Evolutionary conservation across 169 alveolate genomes (phyloP).

Genomic region (Besnoitia besnoiti): DNA sequence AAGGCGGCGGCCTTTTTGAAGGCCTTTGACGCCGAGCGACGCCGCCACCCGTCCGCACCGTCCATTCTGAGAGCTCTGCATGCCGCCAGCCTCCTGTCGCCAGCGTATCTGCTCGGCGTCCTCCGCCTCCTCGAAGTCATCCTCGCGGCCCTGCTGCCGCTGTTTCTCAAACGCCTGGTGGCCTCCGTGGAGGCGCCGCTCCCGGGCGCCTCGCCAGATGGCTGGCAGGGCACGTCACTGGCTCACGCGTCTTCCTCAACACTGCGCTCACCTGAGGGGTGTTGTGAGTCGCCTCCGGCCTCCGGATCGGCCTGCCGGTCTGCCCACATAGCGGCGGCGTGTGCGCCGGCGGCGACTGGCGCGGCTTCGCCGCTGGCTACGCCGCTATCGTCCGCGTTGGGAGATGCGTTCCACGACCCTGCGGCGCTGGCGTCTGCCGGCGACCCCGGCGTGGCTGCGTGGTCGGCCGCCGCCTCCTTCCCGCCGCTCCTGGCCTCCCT

Average conservation of each 20-base stretch:
- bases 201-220: background rate
- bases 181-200: slow-evolving; percentile 40
- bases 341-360: slow-evolving; percentile 22
- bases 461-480: background rate
- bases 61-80: background rate
- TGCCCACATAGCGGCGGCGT: background rate
- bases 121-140: slow-evolving; percentile 45
- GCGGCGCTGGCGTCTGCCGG: background rate
- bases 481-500: background rate
- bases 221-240: background rate
- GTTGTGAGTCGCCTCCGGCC: too few species aligned
- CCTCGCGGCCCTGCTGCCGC: slow-evolving; percentile 38
- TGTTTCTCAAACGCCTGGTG: slow-evolving; percentile 38
- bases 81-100: background rate
- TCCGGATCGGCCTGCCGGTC: background rate
- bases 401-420: background rate
- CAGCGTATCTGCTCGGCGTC: background rate
- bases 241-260: background rate
- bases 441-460: background rate
- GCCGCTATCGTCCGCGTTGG: background rate
- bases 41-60: slow-evolving; percentile 1
- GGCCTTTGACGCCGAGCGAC: slow-evolving; percentile 16
- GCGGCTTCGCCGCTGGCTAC: background rate
- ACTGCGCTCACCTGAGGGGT: background rate
- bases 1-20: background rate